Percentiles rank a stretch among this genome's conserved stretches.
Conservation (phyloP, 225 moss, liverwort and hornwort genomes). For the Antitrichia curtipendula region DNA sequence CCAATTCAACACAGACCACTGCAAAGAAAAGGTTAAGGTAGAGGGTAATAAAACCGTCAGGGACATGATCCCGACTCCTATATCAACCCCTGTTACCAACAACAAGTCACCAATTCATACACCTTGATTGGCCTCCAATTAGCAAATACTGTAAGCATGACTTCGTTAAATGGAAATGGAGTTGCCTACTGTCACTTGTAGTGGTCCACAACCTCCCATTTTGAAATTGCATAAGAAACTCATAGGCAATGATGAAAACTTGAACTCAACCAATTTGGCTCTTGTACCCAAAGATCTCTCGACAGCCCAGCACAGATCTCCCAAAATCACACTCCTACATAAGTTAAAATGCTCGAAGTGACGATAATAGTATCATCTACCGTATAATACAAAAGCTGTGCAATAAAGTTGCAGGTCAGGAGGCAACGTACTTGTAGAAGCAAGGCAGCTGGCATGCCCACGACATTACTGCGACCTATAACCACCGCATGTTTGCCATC, state of each 20-base stretch:
- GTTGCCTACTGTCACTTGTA: neutral
- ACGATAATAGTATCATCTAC: neutral
- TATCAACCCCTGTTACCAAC: neutral
- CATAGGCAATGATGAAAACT: neutral
- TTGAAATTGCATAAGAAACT: neutral
- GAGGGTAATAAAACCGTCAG: neutral
- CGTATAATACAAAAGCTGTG: neutral
- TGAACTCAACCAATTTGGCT: neutral
- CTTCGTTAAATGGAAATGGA: neutral
- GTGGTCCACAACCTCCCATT: neutral
- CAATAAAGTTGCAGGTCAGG: neutral
- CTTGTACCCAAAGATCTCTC: neutral
- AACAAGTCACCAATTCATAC: neutral
- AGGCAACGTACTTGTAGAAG: constrained; percentile 65
- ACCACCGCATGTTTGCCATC: constrained; percentile 82
- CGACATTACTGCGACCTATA: constrained; percentile 85
- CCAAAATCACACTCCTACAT: neutral
- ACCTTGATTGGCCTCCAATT: neutral
- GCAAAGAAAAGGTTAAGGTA: neutral
- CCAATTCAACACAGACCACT: neutral
- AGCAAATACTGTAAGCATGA: neutral
- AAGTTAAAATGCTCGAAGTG: neutral
- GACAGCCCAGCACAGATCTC: neutral
- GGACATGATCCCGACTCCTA: neutral
- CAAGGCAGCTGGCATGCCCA: constrained; percentile 85